phyloP scores from a whole-genome alignment of 1,284 basidiomycete species.

The Boletus albobrunnescens region DNA sequence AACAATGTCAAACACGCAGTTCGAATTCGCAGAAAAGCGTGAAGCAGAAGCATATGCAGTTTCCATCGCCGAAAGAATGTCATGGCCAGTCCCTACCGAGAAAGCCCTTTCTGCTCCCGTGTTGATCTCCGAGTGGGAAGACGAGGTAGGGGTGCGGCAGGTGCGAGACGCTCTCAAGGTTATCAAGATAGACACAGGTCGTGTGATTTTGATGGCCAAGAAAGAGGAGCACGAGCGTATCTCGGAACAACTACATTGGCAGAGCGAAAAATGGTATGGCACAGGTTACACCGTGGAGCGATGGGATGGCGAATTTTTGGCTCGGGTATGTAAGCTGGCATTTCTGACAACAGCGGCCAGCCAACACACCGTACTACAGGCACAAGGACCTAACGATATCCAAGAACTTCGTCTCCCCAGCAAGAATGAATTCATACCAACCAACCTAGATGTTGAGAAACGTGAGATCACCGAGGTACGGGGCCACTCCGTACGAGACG shows the following conservation, averaged over 20 bases:
- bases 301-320: conserved; percentile 63
- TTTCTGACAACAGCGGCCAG: no score
- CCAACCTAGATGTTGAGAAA: conserved; percentile 81
- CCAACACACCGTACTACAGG: conserved; percentile 49
- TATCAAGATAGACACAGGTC: conserved; percentile 43
- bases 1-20: conserved; percentile 71
- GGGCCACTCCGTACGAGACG: neutral
- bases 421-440: conserved; percentile 87
- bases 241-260: conserved; percentile 50
- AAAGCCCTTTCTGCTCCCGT: conserved; percentile 73
- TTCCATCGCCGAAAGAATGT: conserved; percentile 73
- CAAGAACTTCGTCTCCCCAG: conserved; percentile 75
- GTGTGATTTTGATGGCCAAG: conserved; percentile 78
- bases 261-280: conserved; percentile 81
- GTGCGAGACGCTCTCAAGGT: conserved; percentile 61
- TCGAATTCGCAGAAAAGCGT: conserved; percentile 87
- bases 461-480: conserved; percentile 57
- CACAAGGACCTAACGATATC: conserved; percentile 57
- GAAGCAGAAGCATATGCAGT: conserved; percentile 81
- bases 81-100: conserved; percentile 78
- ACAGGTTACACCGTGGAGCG: conserved; percentile 74
- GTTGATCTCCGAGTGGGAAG: conserved; percentile 77
- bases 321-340: conserved; percentile 44
- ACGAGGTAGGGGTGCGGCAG: conserved; percentile 48
- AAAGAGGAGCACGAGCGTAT: conserved; percentile 61